These are phyloP conservation scores for Pharus latifolius DNA, from an alignment of 176 grass and related monocot genomes.

Conservation along the genomic window DNA sequence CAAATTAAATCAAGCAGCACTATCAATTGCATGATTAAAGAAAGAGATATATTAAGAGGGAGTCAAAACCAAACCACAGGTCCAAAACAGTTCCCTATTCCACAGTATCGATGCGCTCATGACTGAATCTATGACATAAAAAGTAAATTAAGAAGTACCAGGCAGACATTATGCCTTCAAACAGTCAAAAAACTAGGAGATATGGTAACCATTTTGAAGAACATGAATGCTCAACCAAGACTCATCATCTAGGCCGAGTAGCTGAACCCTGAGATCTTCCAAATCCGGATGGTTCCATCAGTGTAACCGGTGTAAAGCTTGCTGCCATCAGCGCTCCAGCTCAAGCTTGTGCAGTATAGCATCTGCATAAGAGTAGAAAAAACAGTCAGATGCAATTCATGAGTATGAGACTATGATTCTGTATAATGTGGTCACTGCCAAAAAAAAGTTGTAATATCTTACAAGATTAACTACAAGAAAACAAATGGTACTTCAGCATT, in stretches of 20 bases:
- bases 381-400: background rate
- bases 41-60: background rate
- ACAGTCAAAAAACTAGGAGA: slow-evolving; percentile 14
- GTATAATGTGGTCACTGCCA: too few species aligned
- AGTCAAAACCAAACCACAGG: background rate
- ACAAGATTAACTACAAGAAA: too few species aligned
- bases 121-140: slow-evolving; percentile 23
- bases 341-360: slow-evolving; percentile 79
- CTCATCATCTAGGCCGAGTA: slow-evolving; percentile 40
- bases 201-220: background rate
- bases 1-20: background rate
- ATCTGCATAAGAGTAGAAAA: slow-evolving; percentile 25
- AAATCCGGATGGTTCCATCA: slow-evolving; percentile 74
- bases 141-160: slow-evolving; percentile 20
- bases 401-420: too few species aligned
- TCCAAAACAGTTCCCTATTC: slow-evolving; percentile 11
- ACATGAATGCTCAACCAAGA: slow-evolving; percentile 2
- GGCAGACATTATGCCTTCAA: slow-evolving; percentile 27
- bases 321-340: slow-evolving; percentile 80
- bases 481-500: too few species aligned
- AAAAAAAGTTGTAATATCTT: too few species aligned
- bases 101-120: slow-evolving; percentile 18
- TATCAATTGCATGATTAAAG: background rate
- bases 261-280: slow-evolving; percentile 44
- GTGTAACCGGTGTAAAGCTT: slow-evolving; percentile 80